phyloP scores from a whole-genome alignment of 768 basidiomycete genomes.

The Tricholoma sp. region DNA sequence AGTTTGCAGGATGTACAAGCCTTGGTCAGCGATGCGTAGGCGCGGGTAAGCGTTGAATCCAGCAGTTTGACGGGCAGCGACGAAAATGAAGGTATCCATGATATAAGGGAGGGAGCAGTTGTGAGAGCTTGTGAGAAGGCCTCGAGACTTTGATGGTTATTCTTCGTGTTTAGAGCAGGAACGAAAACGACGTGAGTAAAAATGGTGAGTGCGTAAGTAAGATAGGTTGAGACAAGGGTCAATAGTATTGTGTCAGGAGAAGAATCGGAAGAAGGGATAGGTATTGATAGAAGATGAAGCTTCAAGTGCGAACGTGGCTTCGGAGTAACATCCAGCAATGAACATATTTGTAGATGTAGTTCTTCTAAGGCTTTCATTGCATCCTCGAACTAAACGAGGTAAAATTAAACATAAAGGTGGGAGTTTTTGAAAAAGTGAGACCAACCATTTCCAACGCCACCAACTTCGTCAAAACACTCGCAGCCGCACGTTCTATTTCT shows the following conservation, averaged over 20 bases:
- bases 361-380: conserved; percentile 41
- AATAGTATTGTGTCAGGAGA: conserved; percentile 31
- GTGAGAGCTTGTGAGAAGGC: conserved; percentile 27
- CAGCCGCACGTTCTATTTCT: conserved; percentile 72
- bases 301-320: conserved; percentile 1
- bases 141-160: conserved; percentile 1
- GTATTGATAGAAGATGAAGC: conserved; percentile 38
- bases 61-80: conserved; percentile 46
- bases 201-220: conserved; percentile 47
- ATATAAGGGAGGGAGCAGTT: conserved; percentile 32
- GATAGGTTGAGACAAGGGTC: conserved; percentile 55
- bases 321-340: conserved; percentile 20
- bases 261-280: conserved; percentile 28
- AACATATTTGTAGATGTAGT: conserved; percentile 40
- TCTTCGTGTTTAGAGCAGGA: not conserved
- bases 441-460: conserved; percentile 68
- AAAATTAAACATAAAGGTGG: conserved; percentile 1
- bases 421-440: conserved; percentile 8
- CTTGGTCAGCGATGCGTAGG: conserved; percentile 52
- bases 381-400: conserved; percentile 42
- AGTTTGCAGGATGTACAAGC: conserved; percentile 21
- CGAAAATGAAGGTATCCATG: conserved; percentile 47
- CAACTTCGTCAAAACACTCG: conserved; percentile 62
- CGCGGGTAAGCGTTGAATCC: conserved; percentile 55
- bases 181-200: conserved; percentile 22